phyloP scores from a whole-genome alignment of 306 rosid species.

The Casuarina equisetifolia region DNA sequence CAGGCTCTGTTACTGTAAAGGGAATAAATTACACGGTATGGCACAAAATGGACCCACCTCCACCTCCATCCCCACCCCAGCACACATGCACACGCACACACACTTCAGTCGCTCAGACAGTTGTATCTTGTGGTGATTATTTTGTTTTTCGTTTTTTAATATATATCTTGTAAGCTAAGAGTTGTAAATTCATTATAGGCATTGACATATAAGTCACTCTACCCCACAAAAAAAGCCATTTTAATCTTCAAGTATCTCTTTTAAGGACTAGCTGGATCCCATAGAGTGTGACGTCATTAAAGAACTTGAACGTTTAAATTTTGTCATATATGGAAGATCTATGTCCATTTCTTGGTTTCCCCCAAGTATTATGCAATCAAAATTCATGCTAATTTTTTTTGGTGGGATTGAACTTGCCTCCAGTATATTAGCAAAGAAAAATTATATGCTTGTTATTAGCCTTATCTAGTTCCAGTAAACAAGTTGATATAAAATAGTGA shows the following conservation, averaged over 20 bases:
- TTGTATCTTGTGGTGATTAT: background rate
- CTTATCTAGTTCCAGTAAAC: background rate
- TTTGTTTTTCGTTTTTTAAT: background rate
- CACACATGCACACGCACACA: too few relatives aligned
- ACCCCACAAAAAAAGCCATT: background rate
- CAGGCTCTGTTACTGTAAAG: constrained; percentile 52
- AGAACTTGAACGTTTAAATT: too few relatives aligned
- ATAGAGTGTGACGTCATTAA: too few relatives aligned
- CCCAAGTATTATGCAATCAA: too few relatives aligned
- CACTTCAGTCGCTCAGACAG: too few relatives aligned
- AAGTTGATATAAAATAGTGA: too few relatives aligned
- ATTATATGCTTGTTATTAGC: background rate
- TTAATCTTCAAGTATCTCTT: background rate
- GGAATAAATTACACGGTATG: constrained; percentile 81
- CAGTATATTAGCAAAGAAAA: too few relatives aligned
- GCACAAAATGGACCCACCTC: background rate
- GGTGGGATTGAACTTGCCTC: background rate
- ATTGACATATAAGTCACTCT: background rate
- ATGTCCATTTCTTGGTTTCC: too few relatives aligned
- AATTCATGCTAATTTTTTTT: background rate
- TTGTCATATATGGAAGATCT: too few relatives aligned
- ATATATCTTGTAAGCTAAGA: background rate
- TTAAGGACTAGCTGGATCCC: background rate
- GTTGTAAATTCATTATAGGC: background rate
- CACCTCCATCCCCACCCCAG: too few relatives aligned